Evolutionary conservation across 140 eudicot genomes (phyloP).

Genomic region (Senecio squalidus): DNA sequence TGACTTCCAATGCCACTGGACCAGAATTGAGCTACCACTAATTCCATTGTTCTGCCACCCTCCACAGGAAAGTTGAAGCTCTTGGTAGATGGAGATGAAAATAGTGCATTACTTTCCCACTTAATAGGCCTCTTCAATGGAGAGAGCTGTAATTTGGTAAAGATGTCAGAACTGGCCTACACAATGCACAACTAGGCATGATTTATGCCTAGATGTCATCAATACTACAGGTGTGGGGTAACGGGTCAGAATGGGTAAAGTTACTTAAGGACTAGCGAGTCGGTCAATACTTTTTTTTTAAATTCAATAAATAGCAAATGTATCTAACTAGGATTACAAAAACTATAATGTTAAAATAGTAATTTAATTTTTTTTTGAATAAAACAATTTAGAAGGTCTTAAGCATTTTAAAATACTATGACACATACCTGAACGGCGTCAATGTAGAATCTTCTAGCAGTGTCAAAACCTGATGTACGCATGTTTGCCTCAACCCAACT

Average conservation of each 20-base stretch:
- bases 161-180: conserved; percentile 23
- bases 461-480: conserved; percentile 84
- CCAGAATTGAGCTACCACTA: conserved; percentile 96
- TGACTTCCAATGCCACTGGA: conserved; percentile 94
- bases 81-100: conserved; percentile 91
- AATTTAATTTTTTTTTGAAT: background rate
- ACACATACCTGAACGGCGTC: conserved; percentile 74
- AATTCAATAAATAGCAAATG: background rate
- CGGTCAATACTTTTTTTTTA: background rate
- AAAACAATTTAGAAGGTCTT: background rate
- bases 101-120: conserved; percentile 72
- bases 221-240: too few species aligned
- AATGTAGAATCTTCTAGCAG: conserved; percentile 85
- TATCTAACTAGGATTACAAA: background rate
- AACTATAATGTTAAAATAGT: background rate
- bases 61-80: conserved; percentile 76
- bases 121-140: conserved; percentile 83
- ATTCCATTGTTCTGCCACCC: conserved; percentile 89
- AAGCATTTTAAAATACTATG: background rate
- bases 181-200: conserved; percentile 9
- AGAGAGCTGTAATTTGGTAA: conserved; percentile 51
- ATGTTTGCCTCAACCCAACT: conserved; percentile 92
- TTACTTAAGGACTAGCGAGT: background rate
- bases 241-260: too few species aligned
- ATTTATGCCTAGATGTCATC: conserved; percentile 1